Percentiles rank a stretch among this genome's conserved stretches.
phyloP scores from a whole-genome alignment of 495 filamentous ascomycete genomes.

The Penicillium mononematosum region DNA sequence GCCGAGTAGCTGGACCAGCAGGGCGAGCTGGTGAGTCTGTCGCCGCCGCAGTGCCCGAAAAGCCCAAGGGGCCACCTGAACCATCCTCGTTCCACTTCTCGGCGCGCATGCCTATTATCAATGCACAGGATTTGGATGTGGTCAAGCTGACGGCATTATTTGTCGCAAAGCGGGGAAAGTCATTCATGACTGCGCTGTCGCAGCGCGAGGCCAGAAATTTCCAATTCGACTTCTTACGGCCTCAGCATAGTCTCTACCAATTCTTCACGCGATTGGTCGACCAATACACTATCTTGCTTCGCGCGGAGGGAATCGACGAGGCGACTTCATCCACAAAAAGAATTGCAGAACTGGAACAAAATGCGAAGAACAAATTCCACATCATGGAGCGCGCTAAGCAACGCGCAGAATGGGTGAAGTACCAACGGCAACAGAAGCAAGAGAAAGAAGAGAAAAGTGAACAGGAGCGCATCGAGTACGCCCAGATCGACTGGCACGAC shows the following conservation, averaged over 20 bases:
- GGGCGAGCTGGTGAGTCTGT: conserved; percentile 54
- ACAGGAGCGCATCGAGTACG: conserved; percentile 78
- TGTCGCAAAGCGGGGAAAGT: conserved; percentile 85
- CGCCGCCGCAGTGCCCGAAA: conserved; percentile 55
- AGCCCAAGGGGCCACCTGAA: conserved; percentile 77
- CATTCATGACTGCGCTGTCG: conserved; percentile 82
- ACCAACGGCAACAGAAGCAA: conserved; percentile 79
- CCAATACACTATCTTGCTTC: conserved; percentile 85
- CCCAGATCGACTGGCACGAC: conserved; percentile 97
- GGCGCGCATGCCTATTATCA: conserved; percentile 96
- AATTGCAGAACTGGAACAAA: conserved; percentile 71
- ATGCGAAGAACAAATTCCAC: conserved; percentile 74
- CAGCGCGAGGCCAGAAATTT: conserved; percentile 88
- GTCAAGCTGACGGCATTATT: conserved; percentile 86
- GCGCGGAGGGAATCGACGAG: conserved; percentile 61
- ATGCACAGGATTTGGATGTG: conserved; percentile 90
- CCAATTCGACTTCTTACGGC: conserved; percentile 95
- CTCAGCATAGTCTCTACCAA: conserved; percentile 92
- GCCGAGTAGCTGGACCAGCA: background rate
- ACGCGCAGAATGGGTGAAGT: conserved; percentile 82
- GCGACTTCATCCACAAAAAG: conserved; percentile 69
- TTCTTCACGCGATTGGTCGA: conserved; percentile 91
- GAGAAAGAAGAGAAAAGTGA: conserved; percentile 88
- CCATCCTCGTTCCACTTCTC: conserved; percentile 93
- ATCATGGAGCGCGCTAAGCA: conserved; percentile 77